Evolutionary conservation across 306 rosid genomes (phyloP).

Genomic region (Datisca glomerata): DNA sequence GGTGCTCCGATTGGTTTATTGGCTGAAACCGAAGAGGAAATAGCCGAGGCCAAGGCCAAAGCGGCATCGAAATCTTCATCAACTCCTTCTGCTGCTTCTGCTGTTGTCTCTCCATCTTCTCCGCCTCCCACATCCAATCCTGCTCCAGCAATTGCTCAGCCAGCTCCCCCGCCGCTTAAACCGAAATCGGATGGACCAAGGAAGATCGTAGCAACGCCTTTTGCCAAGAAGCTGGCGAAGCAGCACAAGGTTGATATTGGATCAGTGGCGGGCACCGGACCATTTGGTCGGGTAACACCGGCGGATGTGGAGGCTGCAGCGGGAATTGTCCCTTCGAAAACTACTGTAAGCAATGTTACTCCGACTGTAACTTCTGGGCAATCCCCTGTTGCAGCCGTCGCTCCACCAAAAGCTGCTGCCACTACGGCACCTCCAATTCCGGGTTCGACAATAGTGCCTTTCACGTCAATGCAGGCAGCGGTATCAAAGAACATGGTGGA

Average conservation of each 20-base stretch:
- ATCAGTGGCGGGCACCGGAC: slow-evolving; percentile 59
- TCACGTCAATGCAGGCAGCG: slow-evolving; percentile 84
- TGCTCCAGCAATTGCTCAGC: slow-evolving; percentile 40
- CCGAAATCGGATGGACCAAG: slow-evolving; percentile 28
- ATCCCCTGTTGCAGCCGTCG: slow-evolving; percentile 10
- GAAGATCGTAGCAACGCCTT: slow-evolving; percentile 83
- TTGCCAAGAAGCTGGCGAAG: slow-evolving; percentile 78
- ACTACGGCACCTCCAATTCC: slow-evolving; percentile 36
- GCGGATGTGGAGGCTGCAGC: slow-evolving; percentile 71
- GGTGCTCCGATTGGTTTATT: slow-evolving; percentile 77
- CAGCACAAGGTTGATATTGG: slow-evolving; percentile 68
- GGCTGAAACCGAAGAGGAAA: slow-evolving; percentile 62
- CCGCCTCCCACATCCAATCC: slow-evolving; percentile 25
- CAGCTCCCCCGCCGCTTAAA: slow-evolving; percentile 21
- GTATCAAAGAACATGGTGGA: slow-evolving; percentile 87
- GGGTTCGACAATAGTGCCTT: slow-evolving; percentile 70
- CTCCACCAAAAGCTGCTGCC: slow-evolving; percentile 27
- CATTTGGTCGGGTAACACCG: slow-evolving; percentile 64
- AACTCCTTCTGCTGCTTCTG: slow-evolving; percentile 1
- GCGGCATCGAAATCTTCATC: slow-evolving; percentile 32
- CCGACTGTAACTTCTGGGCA: slow-evolving; percentile 15
- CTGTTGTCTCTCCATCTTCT: slow-evolving; percentile 27
- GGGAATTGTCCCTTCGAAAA: slow-evolving; percentile 43
- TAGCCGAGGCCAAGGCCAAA: slow-evolving; percentile 61
- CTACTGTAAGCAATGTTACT: slow-evolving; percentile 19